Base-by-base conservation (phyloP, 2,329 filamentous ascomycete genomes). In the Phoma sp. region DNA sequence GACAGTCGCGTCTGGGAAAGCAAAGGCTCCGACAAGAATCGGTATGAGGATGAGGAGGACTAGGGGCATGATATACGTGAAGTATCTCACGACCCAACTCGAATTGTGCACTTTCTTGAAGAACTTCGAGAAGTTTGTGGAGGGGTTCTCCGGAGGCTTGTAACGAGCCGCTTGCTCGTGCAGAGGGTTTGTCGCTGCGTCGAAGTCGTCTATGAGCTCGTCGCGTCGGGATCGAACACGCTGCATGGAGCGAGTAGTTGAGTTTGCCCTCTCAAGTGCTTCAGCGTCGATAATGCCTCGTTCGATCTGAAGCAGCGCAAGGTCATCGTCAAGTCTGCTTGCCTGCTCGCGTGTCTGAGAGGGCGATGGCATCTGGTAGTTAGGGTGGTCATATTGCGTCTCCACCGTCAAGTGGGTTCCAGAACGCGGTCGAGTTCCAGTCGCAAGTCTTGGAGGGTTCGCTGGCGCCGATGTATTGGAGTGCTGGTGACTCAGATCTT, bases 21-120 rank as follows among this genome's bases (percentile, higher is more conserved):
- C 60, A 17, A 90, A 75, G 1, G 81, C 82, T 6, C 88, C 89
- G 21, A 92, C 74, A 6, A 92, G 77, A 36, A 91, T 74, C 0
- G 89, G 89, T 41, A 91, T 85, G 35, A 91, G 77, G 5, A 92
- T 78, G 5, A 92, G 73, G 12, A 86, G 61, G 2, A 85, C 83
- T 10, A 91, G 53, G 0, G 89, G 89, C 1, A 83, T 77, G 62
- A 91, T 89, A 69, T 92, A 92, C 21, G 85, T 84, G 64, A 91
- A 82, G 69, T 90, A 92, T 40, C 89, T 83, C 43, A 91, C 74
- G 31, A 90, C 72, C 62, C 85, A 86, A 62, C 84, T 88, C 2
- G 85, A 90, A 54, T 82, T 81, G 71, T 88, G 89, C 51, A 88
- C 72, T 68, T 80, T 82, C 68, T 88, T 89, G 69, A 91, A 82